Percentiles rank a stretch among this genome's conserved stretches.
Evolutionary conservation across 2,329 filamentous ascomycete genomes (phyloP).

Genomic region (Biscogniauxia marginata): DNA sequence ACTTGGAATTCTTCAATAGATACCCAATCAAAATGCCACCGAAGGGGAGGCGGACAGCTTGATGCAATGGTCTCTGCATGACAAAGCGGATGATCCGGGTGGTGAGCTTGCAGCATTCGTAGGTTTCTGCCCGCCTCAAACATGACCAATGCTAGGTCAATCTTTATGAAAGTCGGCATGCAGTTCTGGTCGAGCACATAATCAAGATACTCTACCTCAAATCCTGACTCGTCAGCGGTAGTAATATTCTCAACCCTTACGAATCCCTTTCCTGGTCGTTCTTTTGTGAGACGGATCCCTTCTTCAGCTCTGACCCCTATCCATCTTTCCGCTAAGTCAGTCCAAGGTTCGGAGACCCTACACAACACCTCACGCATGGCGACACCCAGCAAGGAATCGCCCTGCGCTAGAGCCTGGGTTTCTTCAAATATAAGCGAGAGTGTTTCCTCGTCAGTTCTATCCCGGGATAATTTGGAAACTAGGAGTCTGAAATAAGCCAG

Average conservation of each 20-base stretch:
- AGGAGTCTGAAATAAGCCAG: slow-evolving; percentile 52
- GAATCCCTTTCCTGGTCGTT: slow-evolving; percentile 54
- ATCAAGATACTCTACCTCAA: slow-evolving; percentile 56
- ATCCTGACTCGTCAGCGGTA: slow-evolving; percentile 58
- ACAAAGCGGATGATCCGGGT: slow-evolving; percentile 69
- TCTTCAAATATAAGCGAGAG: slow-evolving; percentile 62
- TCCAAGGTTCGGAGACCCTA: slow-evolving; percentile 63
- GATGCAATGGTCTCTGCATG: slow-evolving; percentile 45
- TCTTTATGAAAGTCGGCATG: slow-evolving; percentile 70
- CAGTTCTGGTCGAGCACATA: slow-evolving; percentile 62
- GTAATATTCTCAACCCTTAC: slow-evolving; percentile 56
- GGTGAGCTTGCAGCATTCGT: slow-evolving; percentile 67
- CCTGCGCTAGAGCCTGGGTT: slow-evolving; percentile 63
- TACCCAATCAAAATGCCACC: slow-evolving; percentile 72
- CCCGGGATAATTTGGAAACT: slow-evolving; percentile 44
- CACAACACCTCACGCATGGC: slow-evolving; percentile 67
- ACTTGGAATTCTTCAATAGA: slow-evolving; percentile 63
- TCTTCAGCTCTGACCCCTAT: slow-evolving; percentile 65
- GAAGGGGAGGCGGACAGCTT: slow-evolving; percentile 54
- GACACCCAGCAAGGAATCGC: slow-evolving; percentile 58
- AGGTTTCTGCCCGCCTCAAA: slow-evolving; percentile 79
- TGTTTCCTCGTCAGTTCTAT: slow-evolving; percentile 56
- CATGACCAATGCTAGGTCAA: slow-evolving; percentile 67
- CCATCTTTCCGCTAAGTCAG: slow-evolving; percentile 70
- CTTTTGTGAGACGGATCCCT: slow-evolving; percentile 52